A percentile compares a stretch with the other conserved stretches of the same genome.
phyloP scores from a whole-genome alignment of 2,329 filamentous ascomycete genomes.

The Ceratocystis alfenasii region DNA sequence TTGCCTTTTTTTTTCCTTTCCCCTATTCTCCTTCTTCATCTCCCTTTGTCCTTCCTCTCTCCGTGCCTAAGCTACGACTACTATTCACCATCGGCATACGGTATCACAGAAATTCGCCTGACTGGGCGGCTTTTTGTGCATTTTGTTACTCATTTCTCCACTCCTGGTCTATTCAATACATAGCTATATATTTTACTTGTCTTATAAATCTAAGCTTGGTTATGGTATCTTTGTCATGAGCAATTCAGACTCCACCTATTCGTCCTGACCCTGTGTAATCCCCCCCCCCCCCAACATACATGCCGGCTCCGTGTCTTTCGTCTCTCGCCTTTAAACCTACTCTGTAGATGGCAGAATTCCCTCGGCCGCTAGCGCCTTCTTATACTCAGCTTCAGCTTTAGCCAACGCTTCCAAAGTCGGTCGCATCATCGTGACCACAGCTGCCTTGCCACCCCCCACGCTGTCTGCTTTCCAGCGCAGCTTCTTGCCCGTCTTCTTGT shows the following conservation, averaged over 20 bases:
- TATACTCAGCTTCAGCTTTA: conserved; percentile 59
- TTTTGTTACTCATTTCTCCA: no score
- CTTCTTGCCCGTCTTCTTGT: conserved; percentile 61
- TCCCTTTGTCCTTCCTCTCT: no score
- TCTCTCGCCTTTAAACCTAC: conserved; percentile 23
- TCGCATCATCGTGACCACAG: conserved; percentile 63
- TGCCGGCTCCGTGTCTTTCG: neutral
- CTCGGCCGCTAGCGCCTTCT: conserved; percentile 56
- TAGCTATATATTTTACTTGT: no score
- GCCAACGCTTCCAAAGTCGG: conserved; percentile 61
- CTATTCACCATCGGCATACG: no score
- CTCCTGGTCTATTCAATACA: no score
- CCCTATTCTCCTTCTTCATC: no score
- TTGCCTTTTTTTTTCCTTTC: neutral
- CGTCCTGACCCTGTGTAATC: no score
- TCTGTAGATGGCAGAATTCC: conserved; percentile 39
- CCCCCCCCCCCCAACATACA: no score
- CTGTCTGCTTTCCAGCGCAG: conserved; percentile 54
- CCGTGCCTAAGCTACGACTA: no score
- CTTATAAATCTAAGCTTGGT: neutral
- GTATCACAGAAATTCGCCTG: no score
- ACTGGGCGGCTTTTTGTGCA: no score
- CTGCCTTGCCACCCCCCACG: conserved; percentile 62
- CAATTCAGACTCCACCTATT: no score
- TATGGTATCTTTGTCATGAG: neutral